A percentile compares a stretch with the other conserved stretches of the same genome.
Conservation (phyloP, 176 grass and related monocot species). For the Rhynchospora tenuis region DNA sequence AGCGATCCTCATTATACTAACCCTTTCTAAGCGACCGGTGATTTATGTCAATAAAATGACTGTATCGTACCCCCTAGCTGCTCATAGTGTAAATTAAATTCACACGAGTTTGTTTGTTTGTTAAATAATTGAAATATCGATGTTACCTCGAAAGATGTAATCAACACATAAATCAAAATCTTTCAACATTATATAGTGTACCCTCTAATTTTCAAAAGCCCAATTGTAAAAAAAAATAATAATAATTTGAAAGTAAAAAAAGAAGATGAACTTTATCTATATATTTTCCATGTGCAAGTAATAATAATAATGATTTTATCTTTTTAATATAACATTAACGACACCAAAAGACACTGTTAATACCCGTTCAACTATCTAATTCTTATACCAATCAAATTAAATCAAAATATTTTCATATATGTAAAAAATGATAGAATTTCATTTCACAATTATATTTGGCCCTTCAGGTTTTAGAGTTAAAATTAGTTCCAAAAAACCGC, state of each 20-base stretch:
- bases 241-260: not conserved
- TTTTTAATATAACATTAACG: not conserved
- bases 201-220: not conserved
- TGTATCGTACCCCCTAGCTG: no score
- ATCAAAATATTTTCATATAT: no score
- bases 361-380: no score
- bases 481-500: not conserved
- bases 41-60: not conserved
- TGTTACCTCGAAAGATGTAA: no score
- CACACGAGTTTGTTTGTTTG: no score
- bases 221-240: not conserved
- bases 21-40: no score
- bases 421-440: no score
- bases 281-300: not conserved
- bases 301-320: not conserved
- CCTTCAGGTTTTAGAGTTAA: not conserved
- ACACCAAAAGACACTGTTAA: not conserved
- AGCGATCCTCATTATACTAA: no score
- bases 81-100: no score
- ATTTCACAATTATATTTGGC: not conserved
- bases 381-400: no score
- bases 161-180: not conserved
- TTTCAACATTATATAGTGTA: not conserved
- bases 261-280: not conserved
- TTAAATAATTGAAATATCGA: no score